A percentile compares a stretch with the other conserved stretches of the same genome.
These are phyloP conservation scores for Moesziomyces sp. DNA, from an alignment of 1,284 basidiomycete species.

Conservation along the genomic window DNA sequence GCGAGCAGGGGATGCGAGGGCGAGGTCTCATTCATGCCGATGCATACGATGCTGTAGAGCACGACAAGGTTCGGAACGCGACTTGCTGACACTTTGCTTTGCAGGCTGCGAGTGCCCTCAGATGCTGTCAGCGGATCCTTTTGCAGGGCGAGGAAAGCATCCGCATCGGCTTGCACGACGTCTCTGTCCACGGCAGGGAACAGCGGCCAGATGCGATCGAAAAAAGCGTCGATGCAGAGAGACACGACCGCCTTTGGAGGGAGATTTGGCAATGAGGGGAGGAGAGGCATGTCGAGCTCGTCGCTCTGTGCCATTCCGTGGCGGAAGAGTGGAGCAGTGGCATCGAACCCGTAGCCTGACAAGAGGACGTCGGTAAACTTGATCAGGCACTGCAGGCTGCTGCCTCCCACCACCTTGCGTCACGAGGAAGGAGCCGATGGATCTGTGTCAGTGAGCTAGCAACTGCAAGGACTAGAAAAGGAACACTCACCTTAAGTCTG, in stretches of 20 bases:
- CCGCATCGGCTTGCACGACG: conserved; percentile 6
- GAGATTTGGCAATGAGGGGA: conserved; percentile 4
- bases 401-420: conserved; percentile 12
- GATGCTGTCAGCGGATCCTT: not conserved
- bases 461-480: not conserved
- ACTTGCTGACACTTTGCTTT: conserved; percentile 4
- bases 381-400: conserved; percentile 17
- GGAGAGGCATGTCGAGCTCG: conserved; percentile 9
- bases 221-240: conserved; percentile 10
- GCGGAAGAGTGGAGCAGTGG: conserved; percentile 14
- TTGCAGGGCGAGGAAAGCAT: conserved; percentile 6
- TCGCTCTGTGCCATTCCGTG: conserved; percentile 16
- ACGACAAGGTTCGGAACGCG: conserved; percentile 4
- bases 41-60: conserved; percentile 10
- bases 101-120: not conserved
- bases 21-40: conserved; percentile 7
- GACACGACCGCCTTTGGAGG: not conserved
- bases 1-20: not conserved
- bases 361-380: conserved; percentile 16
- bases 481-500: conserved; percentile 4
- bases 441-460: not conserved
- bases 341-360: conserved; percentile 9
- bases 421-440: not conserved
- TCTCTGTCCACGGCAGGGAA: conserved; percentile 14
- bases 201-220: conserved; percentile 10